A percentile compares a stretch with the other conserved stretches of the same genome.
These are phyloP conservation scores for Neoarthrinium moseri DNA, from an alignment of 2,329 filamentous ascomycete genomes.

Conservation along the genomic window DNA sequence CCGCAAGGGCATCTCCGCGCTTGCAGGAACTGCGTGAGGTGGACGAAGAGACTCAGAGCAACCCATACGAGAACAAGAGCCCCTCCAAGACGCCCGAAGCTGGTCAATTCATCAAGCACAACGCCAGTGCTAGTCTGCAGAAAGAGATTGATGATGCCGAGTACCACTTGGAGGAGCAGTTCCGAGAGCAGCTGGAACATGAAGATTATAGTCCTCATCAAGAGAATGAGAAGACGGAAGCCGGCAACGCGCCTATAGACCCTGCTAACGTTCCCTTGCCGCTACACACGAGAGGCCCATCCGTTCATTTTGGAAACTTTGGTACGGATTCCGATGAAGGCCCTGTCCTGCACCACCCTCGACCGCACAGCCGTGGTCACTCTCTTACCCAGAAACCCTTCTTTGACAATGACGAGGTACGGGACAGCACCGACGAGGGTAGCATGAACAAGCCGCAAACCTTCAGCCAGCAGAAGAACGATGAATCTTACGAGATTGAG, in stretches of 20 bases:
- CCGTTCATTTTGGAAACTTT: slow-evolving; percentile 51
- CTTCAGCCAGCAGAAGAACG: slow-evolving; percentile 34
- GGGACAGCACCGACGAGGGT: slow-evolving; percentile 35
- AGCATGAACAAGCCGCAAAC: slow-evolving; percentile 35
- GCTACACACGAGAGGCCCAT: slow-evolving; percentile 40
- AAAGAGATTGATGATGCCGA: slow-evolving; percentile 83
- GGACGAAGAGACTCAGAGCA: slow-evolving; percentile 58
- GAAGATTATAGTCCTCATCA: slow-evolving; percentile 71
- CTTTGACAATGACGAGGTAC: slow-evolving; percentile 51
- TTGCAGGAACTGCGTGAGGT: slow-evolving; percentile 74
- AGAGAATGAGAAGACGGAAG: slow-evolving; percentile 33
- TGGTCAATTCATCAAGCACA: slow-evolving; percentile 53
- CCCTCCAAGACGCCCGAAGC: slow-evolving; percentile 56
- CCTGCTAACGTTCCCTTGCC: slow-evolving; percentile 18
- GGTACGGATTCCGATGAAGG: slow-evolving; percentile 52
- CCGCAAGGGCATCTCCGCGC: slow-evolving; percentile 55
- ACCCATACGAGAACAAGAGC: slow-evolving; percentile 40
- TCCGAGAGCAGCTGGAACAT: slow-evolving; percentile 76
- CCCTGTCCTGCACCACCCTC: slow-evolving; percentile 66
- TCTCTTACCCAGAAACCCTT: slow-evolving; percentile 68
- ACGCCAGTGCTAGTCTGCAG: slow-evolving; percentile 75
- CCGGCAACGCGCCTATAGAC: slow-evolving; percentile 16
- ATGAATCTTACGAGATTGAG: slow-evolving; percentile 65
- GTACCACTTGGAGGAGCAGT: slow-evolving; percentile 78
- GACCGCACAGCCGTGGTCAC: slow-evolving; percentile 72